Evolutionary conservation across 2,329 filamentous ascomycete species (phyloP), one percentile per base, ranked within the genome.

Genomic region (Cryphonectria carpinicola): DNA sequence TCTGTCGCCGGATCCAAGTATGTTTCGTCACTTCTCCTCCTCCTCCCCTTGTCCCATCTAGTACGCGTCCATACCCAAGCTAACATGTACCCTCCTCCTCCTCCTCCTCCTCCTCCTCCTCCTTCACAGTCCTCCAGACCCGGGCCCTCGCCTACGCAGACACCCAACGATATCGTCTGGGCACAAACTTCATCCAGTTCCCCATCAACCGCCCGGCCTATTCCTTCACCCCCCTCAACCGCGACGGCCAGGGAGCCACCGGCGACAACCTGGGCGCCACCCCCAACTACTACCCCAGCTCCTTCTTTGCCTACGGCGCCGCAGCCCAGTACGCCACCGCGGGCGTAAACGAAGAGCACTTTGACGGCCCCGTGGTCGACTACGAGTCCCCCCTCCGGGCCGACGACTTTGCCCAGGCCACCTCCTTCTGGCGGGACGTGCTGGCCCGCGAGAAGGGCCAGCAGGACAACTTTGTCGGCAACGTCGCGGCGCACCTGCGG

Each of bases 151-250:
- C 84, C 28, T 89, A 89, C 73, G 83, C 85, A 0, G 87, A 89
- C 71, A 83, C 87, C 43, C 84, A 86, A 61, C 83, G 87, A 67
- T 86, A 90, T 77, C 84, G 87, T 46, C 80, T 89, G 17, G 88
- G 87, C 11, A 82, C 82, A 32, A 90, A 90, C 79, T 89, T 88
- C 75, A 83, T 87, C 73, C 84, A 87, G 72, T 82, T 89, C 25
- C 86, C 86, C 8, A 81, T 83, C 75, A 89, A 88, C 77, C 82
- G 81, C 58, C 80, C 85, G 0, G 73, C 76, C 37, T 60, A 74
- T 61, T 80, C 69, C 71, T 84, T 73, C 76, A 74, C 73, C 8
- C 81, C 81, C 0, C 82, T 79, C 73, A 77, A 83, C 74, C 81
- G 82, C 6, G 82, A 84, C 68, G 82, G 82, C 0, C 76, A 78